Evolutionary conservation across 2,329 filamentous ascomycete species (phyloP).

Genomic region (Conoideocrella luteorostrata): DNA sequence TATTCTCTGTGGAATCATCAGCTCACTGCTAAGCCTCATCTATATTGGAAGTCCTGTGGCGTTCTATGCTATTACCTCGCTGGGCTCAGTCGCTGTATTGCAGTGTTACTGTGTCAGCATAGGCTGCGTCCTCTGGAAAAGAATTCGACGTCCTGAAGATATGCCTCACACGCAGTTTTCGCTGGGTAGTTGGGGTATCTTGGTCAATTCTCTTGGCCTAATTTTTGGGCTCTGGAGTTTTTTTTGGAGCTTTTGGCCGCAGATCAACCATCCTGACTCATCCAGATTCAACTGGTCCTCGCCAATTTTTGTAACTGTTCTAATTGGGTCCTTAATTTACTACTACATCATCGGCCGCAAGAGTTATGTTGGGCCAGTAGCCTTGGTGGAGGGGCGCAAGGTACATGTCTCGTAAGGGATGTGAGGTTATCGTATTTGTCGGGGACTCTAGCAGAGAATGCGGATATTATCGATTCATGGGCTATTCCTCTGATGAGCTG

Average conservation of each 20-base stretch:
- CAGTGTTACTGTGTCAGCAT: constrained; percentile 4
- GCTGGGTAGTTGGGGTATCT: neutral
- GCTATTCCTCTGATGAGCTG: too few relatives aligned
- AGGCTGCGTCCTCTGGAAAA: neutral
- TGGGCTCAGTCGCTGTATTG: neutral
- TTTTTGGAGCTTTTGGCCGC: constrained; percentile 4
- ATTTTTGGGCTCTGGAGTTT: neutral
- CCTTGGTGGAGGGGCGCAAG: too few relatives aligned
- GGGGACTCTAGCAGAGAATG: too few relatives aligned
- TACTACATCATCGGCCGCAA: too few relatives aligned
- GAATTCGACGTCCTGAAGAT: neutral
- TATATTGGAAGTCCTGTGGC: constrained; percentile 2
- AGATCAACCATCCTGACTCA: neutral
- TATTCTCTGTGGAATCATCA: neutral
- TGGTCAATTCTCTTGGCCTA: neutral
- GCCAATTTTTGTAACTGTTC: constrained; percentile 27
- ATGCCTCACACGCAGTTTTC: constrained; percentile 1
- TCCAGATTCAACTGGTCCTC: constrained; percentile 1
- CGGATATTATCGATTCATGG: too few relatives aligned
- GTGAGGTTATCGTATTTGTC: too few relatives aligned
- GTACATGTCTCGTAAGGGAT: too few relatives aligned
- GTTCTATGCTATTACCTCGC: constrained; percentile 2
- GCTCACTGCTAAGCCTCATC: neutral
- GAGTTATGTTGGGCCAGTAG: too few relatives aligned
- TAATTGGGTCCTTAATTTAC: too few relatives aligned